phyloP scores from a whole-genome alignment of 2,329 filamentous ascomycete species.

The Colletotrichum chrysophilum region DNA sequence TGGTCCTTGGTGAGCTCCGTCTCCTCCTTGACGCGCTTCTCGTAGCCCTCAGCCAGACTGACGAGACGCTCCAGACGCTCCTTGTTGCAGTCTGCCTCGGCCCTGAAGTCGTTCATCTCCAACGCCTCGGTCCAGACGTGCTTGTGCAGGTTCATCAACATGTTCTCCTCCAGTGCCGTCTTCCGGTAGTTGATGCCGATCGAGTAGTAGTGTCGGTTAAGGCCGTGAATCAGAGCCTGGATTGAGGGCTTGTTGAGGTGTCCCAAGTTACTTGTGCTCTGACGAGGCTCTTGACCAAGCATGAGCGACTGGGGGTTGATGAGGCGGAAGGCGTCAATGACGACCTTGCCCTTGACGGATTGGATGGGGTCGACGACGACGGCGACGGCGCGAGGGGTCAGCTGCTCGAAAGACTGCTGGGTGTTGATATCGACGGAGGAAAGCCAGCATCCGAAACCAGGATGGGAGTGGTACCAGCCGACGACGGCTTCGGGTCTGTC shows the following conservation, averaged over 20 bases:
- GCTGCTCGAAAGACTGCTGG: conserved; percentile 99
- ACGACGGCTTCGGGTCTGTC: conserved; percentile 92
- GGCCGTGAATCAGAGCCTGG: conserved; percentile 95
- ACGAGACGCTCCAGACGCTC: conserved; percentile 89
- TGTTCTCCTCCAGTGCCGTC: conserved; percentile 97
- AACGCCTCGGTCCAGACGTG: conserved; percentile 98
- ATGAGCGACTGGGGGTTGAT: conserved; percentile 98
- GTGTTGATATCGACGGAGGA: conserved; percentile 99
- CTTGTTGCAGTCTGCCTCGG: conserved; percentile 84
- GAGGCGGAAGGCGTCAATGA: conserved; percentile 97
- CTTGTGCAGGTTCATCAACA: conserved; percentile 99
- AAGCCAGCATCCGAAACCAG: conserved; percentile 98
- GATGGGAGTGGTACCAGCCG: conserved; percentile 99
- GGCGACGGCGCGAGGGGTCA: conserved; percentile 94
- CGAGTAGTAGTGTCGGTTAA: conserved; percentile 99
- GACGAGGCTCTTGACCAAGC: conserved; percentile 95
- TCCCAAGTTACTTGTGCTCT: conserved; percentile 96
- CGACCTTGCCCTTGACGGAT: conserved; percentile 99
- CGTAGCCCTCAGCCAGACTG: conserved; percentile 90
- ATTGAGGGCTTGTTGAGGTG: conserved; percentile 99
- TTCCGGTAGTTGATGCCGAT: conserved; percentile 99
- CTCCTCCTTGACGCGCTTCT: conserved; percentile 99
- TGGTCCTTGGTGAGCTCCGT: conserved; percentile 97
- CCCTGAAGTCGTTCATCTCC: conserved; percentile 94
- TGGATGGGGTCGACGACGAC: conserved; percentile 99